phyloP scores from a whole-genome alignment of 495 filamentous ascomycete genomes.

The Penicillium alfredii region DNA sequence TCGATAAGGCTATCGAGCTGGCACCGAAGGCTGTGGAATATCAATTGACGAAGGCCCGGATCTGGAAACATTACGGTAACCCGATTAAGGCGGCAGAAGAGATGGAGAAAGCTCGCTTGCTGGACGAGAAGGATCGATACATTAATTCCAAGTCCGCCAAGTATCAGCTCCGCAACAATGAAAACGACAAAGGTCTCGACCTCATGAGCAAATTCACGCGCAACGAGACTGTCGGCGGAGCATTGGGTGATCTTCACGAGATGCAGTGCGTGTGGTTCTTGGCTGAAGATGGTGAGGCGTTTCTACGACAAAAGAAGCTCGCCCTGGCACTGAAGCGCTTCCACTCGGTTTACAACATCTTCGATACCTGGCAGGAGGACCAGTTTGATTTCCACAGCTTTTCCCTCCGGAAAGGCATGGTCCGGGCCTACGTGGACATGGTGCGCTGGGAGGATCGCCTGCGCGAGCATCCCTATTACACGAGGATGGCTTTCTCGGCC shows the following conservation, averaged over 20 bases:
- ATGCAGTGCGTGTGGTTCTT: constrained; percentile 99
- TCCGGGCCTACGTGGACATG: constrained; percentile 93
- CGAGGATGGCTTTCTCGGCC: constrained; percentile 76
- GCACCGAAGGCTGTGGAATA: constrained; percentile 80
- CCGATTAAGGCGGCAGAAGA: constrained; percentile 70
- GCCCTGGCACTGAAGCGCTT: constrained; percentile 89
- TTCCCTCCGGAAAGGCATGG: constrained; percentile 89
- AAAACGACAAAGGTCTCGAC: constrained; percentile 74
- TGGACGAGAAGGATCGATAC: constrained; percentile 88
- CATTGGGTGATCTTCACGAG: constrained; percentile 85
- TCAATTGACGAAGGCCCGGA: constrained; percentile 89
- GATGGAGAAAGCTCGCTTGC: constrained; percentile 79
- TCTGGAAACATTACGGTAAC: constrained; percentile 89
- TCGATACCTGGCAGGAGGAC: constrained; percentile 95
- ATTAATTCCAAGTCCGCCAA: constrained; percentile 99
- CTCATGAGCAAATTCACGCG: constrained; percentile 95
- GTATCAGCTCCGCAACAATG: constrained; percentile 89
- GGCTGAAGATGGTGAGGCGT: constrained; percentile 90
- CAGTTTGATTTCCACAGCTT: constrained; percentile 99
- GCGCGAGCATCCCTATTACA: constrained; percentile 88
- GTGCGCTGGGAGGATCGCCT: constrained; percentile 89
- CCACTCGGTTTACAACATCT: constrained; percentile 79
- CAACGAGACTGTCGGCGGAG: constrained; percentile 80
- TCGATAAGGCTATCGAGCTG: constrained; percentile 73
- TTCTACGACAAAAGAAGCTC: constrained; percentile 73